Conservation (phyloP, 1,284 basidiomycete species). For the Calocybe gambosa region DNA sequence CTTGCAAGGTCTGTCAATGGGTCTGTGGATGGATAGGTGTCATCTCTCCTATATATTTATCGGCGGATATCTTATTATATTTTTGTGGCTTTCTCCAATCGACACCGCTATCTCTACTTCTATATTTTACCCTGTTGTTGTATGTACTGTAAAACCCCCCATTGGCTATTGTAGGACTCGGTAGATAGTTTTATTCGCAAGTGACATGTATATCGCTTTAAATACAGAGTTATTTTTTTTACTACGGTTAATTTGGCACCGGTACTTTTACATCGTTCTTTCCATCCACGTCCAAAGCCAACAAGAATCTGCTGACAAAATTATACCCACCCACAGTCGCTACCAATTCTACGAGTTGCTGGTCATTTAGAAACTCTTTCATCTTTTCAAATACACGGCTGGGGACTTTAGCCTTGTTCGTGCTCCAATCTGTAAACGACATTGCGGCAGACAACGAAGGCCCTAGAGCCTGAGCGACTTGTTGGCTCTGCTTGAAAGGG, state of each 20-base stretch:
- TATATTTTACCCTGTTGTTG: slow-evolving; percentile 6
- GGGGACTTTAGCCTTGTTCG: slow-evolving; percentile 31
- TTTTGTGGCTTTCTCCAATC: slow-evolving; percentile 3
- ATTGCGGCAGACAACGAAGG: slow-evolving; percentile 29
- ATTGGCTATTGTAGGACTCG: background rate
- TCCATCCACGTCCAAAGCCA: slow-evolving; percentile 35
- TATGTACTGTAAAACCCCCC: slow-evolving; percentile 11
- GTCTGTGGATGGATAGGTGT: slow-evolving; percentile 24
- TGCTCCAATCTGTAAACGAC: slow-evolving; percentile 34
- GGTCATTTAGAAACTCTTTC: slow-evolving; percentile 27
- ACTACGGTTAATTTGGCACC: slow-evolving; percentile 22
- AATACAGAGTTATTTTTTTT: no score
- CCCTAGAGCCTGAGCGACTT: slow-evolving; percentile 18
- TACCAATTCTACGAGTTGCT: slow-evolving; percentile 36
- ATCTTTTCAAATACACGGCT: slow-evolving; percentile 30
- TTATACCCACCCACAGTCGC: slow-evolving; percentile 36
- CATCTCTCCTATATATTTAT: slow-evolving; percentile 11
- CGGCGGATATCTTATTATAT: slow-evolving; percentile 12
- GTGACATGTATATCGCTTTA: no score
- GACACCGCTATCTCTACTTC: slow-evolving; percentile 2
- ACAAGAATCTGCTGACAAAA: slow-evolving; percentile 35
- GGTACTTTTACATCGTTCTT: slow-evolving; percentile 34
- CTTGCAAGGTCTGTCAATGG: slow-evolving; percentile 24
- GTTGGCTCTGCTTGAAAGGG: slow-evolving; percentile 19
- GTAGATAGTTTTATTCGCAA: background rate